Base-by-base conservation (phyloP, 2,329 filamentous ascomycete genomes). In the Fusarium sp. region DNA sequence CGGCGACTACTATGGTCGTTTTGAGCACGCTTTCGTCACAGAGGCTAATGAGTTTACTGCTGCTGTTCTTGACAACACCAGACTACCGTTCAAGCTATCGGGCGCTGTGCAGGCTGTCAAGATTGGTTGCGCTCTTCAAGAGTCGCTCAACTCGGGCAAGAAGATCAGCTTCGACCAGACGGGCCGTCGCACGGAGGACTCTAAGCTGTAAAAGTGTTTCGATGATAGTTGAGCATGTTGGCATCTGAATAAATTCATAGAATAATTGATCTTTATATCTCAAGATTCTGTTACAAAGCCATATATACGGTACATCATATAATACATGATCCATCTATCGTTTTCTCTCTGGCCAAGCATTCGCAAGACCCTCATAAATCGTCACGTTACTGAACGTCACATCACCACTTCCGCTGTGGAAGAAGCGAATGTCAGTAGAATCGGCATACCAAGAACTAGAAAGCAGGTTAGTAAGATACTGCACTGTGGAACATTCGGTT, bases 21-120 rank as follows among this genome's bases (percentile, higher is more conserved):
- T 91, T 73, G 84, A 88, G 70, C 77, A 87, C 41, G 89, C 89
- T 0, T 91, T 91, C 75, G 85, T 90, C 19, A 85, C 80, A 16
- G 89, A 91, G 78, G 85, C 86, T 9, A 87, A 89, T 58, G 88
- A 91, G 77, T 91, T 91, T 71, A 88, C 88, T 3, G 85, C 84
- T 19, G 82, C 81, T 16, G 86, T 87, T 61, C 78, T 91, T 55
- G 88, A 91, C 65, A 80, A 86, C 70, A 86, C 78, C 42, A 78
- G 81, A 34, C 76, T 89, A 58, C 88, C 89, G 2, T 83, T 91
- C 70, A 85, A 86, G 78, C 76, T 90, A 44, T 77, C 79, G 18
- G 87, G 87, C 11, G 88, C 88, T 7, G 85, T 90, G 18, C 82
- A 87, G 70, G 85, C 87, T 4, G 84, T 91, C 21, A 83, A 84